These are phyloP conservation scores for Cotoneaster glaucophyllus DNA, from an alignment of 306 rosid species.

Conservation along the genomic window DNA sequence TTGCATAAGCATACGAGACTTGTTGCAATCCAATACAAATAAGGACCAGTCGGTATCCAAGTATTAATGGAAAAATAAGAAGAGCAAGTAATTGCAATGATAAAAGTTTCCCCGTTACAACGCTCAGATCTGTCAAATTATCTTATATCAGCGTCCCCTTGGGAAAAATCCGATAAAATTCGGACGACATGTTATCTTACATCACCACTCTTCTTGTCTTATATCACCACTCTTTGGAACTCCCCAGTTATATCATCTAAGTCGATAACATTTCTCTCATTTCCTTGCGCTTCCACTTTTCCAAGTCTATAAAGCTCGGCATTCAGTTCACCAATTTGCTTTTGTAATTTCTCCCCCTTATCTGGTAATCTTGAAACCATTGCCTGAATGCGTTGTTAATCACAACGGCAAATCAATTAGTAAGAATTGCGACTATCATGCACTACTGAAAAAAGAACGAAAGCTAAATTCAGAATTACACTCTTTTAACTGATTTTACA, in stretches of 20 bases:
- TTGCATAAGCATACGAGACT: no score
- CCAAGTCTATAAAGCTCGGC: constrained; percentile 35
- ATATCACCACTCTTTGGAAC: constrained; percentile 48
- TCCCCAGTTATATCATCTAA: constrained; percentile 49
- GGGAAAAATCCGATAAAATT: no score
- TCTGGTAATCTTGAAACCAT: constrained; percentile 72
- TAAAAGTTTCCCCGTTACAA: no score
- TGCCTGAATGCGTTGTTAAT: constrained; percentile 34
- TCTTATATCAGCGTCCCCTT: no score
- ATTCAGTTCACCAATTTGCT: constrained; percentile 45
- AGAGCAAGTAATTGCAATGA: no score
- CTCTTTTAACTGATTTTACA: neutral
- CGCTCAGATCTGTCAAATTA: no score
- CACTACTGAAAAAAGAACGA: neutral
- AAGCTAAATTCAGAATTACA: neutral
- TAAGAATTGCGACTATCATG: neutral
- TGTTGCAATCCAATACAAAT: no score
- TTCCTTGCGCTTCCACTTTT: constrained; percentile 20
- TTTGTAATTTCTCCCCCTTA: constrained; percentile 53
- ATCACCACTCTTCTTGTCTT: constrained; percentile 36
- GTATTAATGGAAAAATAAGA: no score
- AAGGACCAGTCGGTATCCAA: no score
- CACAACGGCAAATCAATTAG: neutral
- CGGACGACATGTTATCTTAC: constrained; percentile 4
- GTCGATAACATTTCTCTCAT: constrained; percentile 29